Evolutionary conservation across 371 early-diverging fungal genomes (phyloP).

Genomic region (Dinochytrium kinnereticum): DNA sequence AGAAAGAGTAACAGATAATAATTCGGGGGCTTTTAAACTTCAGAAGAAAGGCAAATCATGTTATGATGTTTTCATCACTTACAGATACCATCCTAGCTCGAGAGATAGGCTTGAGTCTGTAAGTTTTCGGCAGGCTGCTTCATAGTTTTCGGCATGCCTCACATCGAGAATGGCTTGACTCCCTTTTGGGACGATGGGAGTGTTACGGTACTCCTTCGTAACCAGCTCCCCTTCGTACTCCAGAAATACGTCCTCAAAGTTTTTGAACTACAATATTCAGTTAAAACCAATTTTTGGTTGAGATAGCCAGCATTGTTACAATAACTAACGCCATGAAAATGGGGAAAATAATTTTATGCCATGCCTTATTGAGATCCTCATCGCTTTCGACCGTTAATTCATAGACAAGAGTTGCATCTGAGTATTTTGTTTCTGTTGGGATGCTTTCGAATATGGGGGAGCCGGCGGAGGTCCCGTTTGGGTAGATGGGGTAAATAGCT

Average conservation of each 20-base stretch:
- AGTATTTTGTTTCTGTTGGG: background rate
- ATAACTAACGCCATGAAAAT: background rate
- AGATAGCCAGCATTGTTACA: background rate
- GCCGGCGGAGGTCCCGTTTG: background rate
- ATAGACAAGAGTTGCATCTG: background rate
- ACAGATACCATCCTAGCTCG: background rate
- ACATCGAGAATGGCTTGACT: background rate
- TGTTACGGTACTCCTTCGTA: background rate
- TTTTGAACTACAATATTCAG: background rate
- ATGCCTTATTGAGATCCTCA: background rate
- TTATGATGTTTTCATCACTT: too few relatives aligned
- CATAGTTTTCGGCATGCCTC: background rate
- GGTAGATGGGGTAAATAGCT: background rate
- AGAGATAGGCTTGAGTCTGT: too few relatives aligned
- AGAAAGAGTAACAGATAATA: too few relatives aligned
- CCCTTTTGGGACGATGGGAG: background rate
- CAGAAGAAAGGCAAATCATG: too few relatives aligned
- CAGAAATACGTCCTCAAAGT: background rate
- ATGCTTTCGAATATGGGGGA: background rate
- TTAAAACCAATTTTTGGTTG: too few relatives aligned
- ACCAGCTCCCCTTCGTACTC: background rate
- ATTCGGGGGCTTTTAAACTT: too few relatives aligned
- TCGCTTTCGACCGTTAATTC: background rate
- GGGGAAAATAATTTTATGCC: background rate
- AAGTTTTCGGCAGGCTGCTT: background rate